Percentiles rank a stretch among this genome's conserved stretches.
Conservation (phyloP, 495 filamentous ascomycete species). For the Achaetomiella virescens region DNA sequence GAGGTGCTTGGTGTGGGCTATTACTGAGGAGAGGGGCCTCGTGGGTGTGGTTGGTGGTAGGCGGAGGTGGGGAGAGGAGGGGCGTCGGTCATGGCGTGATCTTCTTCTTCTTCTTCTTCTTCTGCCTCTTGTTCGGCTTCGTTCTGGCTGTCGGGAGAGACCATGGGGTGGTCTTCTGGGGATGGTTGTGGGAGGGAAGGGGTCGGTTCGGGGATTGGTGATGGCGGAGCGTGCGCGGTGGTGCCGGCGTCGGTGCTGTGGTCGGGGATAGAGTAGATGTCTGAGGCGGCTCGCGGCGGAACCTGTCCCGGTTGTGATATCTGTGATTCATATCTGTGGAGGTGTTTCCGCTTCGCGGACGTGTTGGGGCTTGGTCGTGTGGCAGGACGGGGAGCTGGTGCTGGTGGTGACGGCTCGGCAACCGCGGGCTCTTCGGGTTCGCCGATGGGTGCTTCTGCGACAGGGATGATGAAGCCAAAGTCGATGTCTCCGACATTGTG, state of each 20-base stretch:
- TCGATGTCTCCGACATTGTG: slow-evolving; percentile 42
- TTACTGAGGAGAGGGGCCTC: slow-evolving; percentile 12
- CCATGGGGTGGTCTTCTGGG: not conserved
- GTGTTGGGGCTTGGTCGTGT: slow-evolving; percentile 35
- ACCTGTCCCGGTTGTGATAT: not conserved
- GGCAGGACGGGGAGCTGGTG: slow-evolving; percentile 12
- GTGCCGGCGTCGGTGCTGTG: slow-evolving; percentile 11
- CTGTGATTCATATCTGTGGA: slow-evolving; percentile 11
- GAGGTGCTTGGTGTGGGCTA: slow-evolving; percentile 10
- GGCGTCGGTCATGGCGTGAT: slow-evolving; percentile 11
- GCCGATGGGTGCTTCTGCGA: slow-evolving; percentile 16
- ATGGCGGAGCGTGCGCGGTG: not conserved
- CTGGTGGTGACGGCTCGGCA: slow-evolving; percentile 15
- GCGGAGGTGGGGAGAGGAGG: not conserved
- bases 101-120: not conserved
- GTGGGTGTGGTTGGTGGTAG: not conserved
- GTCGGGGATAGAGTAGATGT: slow-evolving; percentile 16
- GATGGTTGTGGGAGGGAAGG: not conserved
- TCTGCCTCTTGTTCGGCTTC: not conserved
- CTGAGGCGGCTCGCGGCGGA: slow-evolving; percentile 11
- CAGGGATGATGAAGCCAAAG: slow-evolving; percentile 40
- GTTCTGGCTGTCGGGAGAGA: not conserved
- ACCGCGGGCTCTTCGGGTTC: not conserved
- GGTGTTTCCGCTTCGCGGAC: slow-evolving; percentile 35
- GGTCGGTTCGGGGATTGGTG: not conserved